Percentiles rank a stretch among this genome's conserved stretches.
Conservation (phyloP, 2,329 filamentous ascomycete species). For the Teratosphaeria viscida region DNA sequence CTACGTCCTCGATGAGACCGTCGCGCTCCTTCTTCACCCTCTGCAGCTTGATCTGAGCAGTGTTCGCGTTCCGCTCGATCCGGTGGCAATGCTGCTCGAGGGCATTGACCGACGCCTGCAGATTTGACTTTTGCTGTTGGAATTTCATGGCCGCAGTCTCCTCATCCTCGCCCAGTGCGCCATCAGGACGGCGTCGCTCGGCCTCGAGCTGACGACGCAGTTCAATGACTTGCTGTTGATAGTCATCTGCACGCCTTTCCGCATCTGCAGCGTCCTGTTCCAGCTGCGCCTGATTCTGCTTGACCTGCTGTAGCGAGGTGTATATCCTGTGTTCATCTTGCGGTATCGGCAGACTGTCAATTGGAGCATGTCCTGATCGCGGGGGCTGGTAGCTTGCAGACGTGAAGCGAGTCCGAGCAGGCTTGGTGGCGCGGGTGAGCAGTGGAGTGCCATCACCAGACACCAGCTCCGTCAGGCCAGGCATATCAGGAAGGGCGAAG, state of each 20-base stretch:
- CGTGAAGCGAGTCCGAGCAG: conserved; percentile 43
- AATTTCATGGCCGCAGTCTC: conserved; percentile 28
- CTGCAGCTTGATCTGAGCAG: conserved; percentile 54
- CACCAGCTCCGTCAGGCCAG: conserved; percentile 51
- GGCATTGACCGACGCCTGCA: conserved; percentile 50
- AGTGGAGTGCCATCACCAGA: conserved; percentile 50
- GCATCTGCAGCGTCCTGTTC: conserved; percentile 46
- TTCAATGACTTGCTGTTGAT: conserved; percentile 51
- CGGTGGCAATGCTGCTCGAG: conserved; percentile 53
- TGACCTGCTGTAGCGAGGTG: conserved; percentile 47
- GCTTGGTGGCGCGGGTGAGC: conserved; percentile 40
- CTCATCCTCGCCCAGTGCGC: conserved; percentile 36
- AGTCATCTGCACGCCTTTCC: conserved; percentile 42
- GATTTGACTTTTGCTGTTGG: conserved; percentile 44
- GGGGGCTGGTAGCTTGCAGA: conserved; percentile 32
- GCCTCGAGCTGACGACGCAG: conserved; percentile 39
- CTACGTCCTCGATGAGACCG: conserved; percentile 52
- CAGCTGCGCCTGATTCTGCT: conserved; percentile 47
- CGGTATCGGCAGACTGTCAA: conserved; percentile 47
- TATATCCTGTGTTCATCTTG: conserved; percentile 54
- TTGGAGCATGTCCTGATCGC: conserved; percentile 32
- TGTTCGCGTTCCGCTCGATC: conserved; percentile 50
- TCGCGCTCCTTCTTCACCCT: conserved; percentile 55
- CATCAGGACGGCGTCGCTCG: conserved; percentile 34
- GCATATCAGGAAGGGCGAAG: conserved; percentile 50